These are phyloP conservation scores for Colletotrichum orchidophilum DNA, from an alignment of 2,329 filamentous ascomycete genomes.

Conservation along the genomic window DNA sequence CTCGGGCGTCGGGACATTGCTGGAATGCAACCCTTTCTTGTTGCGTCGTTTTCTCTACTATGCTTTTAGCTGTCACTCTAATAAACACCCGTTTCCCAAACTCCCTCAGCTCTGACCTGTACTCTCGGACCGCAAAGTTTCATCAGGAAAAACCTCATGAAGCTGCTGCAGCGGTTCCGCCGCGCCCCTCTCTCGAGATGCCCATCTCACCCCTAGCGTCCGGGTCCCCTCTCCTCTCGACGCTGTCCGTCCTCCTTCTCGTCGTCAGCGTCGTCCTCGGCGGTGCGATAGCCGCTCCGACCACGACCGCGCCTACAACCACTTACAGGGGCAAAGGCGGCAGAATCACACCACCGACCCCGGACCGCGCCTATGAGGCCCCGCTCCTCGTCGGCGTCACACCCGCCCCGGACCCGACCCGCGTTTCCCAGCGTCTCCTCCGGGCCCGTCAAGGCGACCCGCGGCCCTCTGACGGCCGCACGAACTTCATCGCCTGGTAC, in stretches of 20 bases:
- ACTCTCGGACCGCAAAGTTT: not conserved
- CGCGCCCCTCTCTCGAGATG: conserved; percentile 4
- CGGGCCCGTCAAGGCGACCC: not conserved
- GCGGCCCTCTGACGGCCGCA: not conserved
- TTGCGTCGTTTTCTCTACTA: not conserved
- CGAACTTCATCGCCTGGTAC: conserved; percentile 24
- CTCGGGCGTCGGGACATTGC: not conserved
- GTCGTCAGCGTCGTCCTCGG: not conserved
- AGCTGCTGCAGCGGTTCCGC: not conserved
- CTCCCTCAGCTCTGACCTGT: not conserved
- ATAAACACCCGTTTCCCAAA: not conserved
- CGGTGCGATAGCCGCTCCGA: too few relatives aligned
- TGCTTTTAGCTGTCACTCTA: not conserved
- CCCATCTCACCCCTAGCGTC: not conserved
- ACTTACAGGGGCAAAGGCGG: too few relatives aligned
- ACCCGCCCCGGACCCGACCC: not conserved
- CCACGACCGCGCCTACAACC: not conserved
- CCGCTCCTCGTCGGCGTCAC: not conserved
- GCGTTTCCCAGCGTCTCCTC: not conserved
- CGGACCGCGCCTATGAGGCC: not conserved
- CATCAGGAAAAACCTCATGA: not conserved
- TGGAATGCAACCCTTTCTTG: not conserved
- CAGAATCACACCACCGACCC: too few relatives aligned
- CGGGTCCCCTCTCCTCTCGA: too few relatives aligned
- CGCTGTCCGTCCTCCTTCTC: not conserved